These are phyloP conservation scores for Apiospora kogelbergensis DNA, from an alignment of 2,329 filamentous ascomycete genomes.

Conservation along the genomic window DNA sequence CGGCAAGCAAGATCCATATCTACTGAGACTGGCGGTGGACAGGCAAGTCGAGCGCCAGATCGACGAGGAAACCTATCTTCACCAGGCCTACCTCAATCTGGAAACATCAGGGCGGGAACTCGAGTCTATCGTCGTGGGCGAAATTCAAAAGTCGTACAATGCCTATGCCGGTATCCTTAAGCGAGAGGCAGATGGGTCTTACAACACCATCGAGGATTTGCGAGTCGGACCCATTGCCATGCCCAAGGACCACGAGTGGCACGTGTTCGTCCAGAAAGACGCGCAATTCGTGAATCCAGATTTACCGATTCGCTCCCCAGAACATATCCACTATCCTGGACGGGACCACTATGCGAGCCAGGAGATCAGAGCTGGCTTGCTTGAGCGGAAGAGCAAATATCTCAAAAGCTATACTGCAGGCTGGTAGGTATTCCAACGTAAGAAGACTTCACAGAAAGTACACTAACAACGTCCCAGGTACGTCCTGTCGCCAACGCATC, in stretches of 20 bases:
- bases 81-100: slow-evolving; percentile 93
- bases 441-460: neutral
- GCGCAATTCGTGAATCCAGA: slow-evolving; percentile 85
- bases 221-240: slow-evolving; percentile 85
- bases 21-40: slow-evolving; percentile 83
- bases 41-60: slow-evolving; percentile 89
- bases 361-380: slow-evolving; percentile 84
- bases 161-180: slow-evolving; percentile 89
- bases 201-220: slow-evolving; percentile 76
- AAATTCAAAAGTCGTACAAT: slow-evolving; percentile 97
- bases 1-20: slow-evolving; percentile 89
- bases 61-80: slow-evolving; percentile 95
- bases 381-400: slow-evolving; percentile 98
- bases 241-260: slow-evolving; percentile 93
- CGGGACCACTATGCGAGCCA: slow-evolving; percentile 78
- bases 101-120: slow-evolving; percentile 93
- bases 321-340: slow-evolving; percentile 89
- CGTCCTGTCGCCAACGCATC: slow-evolving; percentile 90
- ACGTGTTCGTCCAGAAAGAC: slow-evolving; percentile 74
- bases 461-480: slow-evolving; percentile 61
- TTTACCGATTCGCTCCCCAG: slow-evolving; percentile 72
- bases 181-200: slow-evolving; percentile 82
- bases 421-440: slow-evolving; percentile 61
- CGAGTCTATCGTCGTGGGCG: slow-evolving; percentile 92
- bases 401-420: slow-evolving; percentile 95